phyloP scores from a whole-genome alignment of 169 alveolate genomes.

The Prorocentrum cordatum region DNA sequence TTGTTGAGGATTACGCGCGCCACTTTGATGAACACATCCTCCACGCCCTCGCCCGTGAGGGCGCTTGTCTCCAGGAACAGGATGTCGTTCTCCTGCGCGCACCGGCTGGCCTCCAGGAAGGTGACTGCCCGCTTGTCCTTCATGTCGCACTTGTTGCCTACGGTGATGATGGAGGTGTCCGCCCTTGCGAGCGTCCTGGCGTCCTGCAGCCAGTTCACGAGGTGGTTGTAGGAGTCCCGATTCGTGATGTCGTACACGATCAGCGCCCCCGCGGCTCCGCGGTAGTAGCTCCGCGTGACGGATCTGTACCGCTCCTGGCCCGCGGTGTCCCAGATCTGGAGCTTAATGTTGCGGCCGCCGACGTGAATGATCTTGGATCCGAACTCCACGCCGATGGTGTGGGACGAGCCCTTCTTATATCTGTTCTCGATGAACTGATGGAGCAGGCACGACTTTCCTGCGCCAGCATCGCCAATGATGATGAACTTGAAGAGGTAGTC shows the following conservation, averaged over 20 bases:
- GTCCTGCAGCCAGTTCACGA: constrained; percentile 78
- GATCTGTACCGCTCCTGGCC: constrained; percentile 77
- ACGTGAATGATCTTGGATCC: constrained; percentile 74
- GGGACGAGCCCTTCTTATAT: constrained; percentile 78
- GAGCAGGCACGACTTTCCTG: constrained; percentile 76
- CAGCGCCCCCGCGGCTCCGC: constrained; percentile 52
- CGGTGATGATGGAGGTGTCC: constrained; percentile 78
- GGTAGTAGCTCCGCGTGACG: constrained; percentile 67
- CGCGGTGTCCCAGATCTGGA: constrained; percentile 88
- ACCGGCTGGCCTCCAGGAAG: constrained; percentile 81
- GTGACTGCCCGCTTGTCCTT: constrained; percentile 78
- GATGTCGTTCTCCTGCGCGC: constrained; percentile 82
- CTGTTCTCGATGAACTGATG: constrained; percentile 77
- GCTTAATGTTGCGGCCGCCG: constrained; percentile 76
- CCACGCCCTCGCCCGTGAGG: constrained; percentile 85
- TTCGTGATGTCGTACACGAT: constrained; percentile 55
- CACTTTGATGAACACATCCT: constrained; percentile 78
- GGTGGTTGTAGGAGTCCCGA: constrained; percentile 77
- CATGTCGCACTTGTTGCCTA: constrained; percentile 66
- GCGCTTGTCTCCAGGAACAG: constrained; percentile 86
- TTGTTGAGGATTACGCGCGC: constrained; percentile 80
- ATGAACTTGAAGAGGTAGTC: constrained; percentile 77
- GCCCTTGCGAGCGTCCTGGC: constrained; percentile 81
- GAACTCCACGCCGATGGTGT: constrained; percentile 82
- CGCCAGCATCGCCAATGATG: constrained; percentile 76